Evolutionary conservation across 345 rosid species (phyloP), one percentile per base, ranked within the genome.

Genomic region (Euphorbia pulcherrima): DNA sequence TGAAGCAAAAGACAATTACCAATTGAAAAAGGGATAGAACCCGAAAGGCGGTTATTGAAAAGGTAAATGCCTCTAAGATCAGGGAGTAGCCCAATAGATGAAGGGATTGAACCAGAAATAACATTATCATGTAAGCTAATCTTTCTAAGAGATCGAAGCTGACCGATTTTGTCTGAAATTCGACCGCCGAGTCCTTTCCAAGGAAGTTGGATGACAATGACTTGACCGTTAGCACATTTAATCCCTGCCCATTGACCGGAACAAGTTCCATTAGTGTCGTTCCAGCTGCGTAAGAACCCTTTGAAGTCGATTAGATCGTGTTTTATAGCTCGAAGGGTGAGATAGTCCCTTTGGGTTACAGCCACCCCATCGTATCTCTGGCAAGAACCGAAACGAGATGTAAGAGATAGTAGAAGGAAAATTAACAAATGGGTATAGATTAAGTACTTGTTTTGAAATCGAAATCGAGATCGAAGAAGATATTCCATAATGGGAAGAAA

Each of bases 161-260:
- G 96, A 28, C 96, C 95, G 5, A 94, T 88, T 77, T 86, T 85
- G 75, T 87, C 96, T 0, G 94, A 86, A 80, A 91, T 81, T 60
- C 76, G 78, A 18, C 99, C 99, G 1, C 96, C 89, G 4, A 94
- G 82, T 35, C 91, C 87, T 50, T 70, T 88, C 96, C 96, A 94
- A 1, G 99, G 99, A 68, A 94, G 97, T 79, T 91, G 92, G 72
- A 94, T 80, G 16, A 87, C 91, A 1, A 89, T 79, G 24, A 94
- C 88, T 67, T 87, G 89, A 28, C 99, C 99, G 10, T 84, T 70
- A n/a, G 80, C 86, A 67, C 99, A 94, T 82, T 85, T 91, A 82
- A 94, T 87, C 39, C 99, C 99, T 3, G 72, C 85, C 99, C 99
- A 94, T 28, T 84, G 74, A 18, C 98, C 97, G 0, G 96, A 83